These are phyloP conservation scores for Spathaspora passalidarum DNA, from an alignment of 805 yeast genomes.

Conservation along the genomic window DNA sequence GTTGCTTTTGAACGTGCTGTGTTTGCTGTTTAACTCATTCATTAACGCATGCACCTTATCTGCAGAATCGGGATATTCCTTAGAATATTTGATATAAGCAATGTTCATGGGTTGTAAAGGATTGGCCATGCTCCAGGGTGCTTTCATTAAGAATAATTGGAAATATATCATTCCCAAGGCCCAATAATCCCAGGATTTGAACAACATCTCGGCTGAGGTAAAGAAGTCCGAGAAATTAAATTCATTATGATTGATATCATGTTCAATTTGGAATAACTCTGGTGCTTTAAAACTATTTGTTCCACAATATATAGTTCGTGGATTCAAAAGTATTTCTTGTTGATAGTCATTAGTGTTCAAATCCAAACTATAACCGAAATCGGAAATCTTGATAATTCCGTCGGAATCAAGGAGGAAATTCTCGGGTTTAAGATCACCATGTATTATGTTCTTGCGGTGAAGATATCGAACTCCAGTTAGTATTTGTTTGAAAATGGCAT, in stretches of 20 bases:
- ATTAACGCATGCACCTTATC: slow-evolving; percentile 14
- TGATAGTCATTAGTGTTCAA: slow-evolving; percentile 18
- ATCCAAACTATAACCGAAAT: slow-evolving; percentile 50
- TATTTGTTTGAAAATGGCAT: slow-evolving; percentile 45
- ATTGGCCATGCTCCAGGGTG: slow-evolving; percentile 48
- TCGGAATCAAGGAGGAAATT: slow-evolving; percentile 44
- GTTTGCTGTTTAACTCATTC: slow-evolving; percentile 20
- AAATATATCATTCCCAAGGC: slow-evolving; percentile 49
- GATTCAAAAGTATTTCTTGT: slow-evolving; percentile 10
- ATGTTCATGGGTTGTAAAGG: slow-evolving; percentile 18
- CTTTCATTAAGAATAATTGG: slow-evolving; percentile 39
- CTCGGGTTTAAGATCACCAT: slow-evolving; percentile 55
- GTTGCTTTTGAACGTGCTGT: slow-evolving; percentile 17
- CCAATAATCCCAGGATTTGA: slow-evolving; percentile 49
- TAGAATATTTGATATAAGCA: slow-evolving; percentile 18
- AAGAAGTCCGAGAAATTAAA: slow-evolving; percentile 9
- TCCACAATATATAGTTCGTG: slow-evolving; percentile 37
- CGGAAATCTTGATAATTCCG: slow-evolving; percentile 46
- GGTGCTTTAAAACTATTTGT: slow-evolving; percentile 57
- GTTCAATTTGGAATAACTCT: slow-evolving; percentile 36
- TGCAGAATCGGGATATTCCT: slow-evolving; percentile 23
- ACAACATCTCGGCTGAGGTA: slow-evolving; percentile 7
- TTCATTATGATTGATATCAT: slow-evolving; percentile 8
- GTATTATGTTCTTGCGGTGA: slow-evolving; percentile 43
- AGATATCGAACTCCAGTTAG: slow-evolving; percentile 43